phyloP scores from a whole-genome alignment of 176 grass and related monocot species.

The Chrysopogon serrulatus region DNA sequence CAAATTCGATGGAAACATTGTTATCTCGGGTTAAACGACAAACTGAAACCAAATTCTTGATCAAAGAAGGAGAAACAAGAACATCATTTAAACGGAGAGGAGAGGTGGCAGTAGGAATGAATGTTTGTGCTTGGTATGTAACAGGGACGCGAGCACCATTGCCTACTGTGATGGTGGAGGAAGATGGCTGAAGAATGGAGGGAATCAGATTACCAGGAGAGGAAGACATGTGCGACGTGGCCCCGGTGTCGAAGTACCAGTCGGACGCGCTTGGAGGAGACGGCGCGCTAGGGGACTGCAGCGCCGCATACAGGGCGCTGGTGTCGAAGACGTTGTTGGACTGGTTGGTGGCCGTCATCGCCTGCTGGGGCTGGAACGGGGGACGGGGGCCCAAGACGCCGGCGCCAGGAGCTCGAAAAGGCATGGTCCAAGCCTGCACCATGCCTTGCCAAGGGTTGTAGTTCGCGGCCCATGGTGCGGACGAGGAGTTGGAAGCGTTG shows the following conservation, averaged over 20 bases:
- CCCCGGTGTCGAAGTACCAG: background rate
- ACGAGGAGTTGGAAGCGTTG: too few species aligned
- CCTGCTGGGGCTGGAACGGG: background rate
- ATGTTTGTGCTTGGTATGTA: fast-evolving
- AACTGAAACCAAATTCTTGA: background rate
- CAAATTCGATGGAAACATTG: background rate
- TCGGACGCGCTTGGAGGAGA: background rate
- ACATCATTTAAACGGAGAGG: background rate
- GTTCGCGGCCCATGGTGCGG: too few species aligned
- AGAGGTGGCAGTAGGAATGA: background rate
- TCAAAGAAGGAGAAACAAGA: background rate
- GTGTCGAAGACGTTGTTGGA: too few species aligned
- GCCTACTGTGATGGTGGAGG: background rate
- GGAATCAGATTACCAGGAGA: background rate
- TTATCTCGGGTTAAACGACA: background rate
- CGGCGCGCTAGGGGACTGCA: background rate
- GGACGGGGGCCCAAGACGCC: background rate
- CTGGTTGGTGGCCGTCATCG: background rate
- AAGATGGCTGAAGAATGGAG: fast-evolving
- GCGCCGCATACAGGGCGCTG: fast-evolving
- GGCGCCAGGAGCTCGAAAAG: background rate
- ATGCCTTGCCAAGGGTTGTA: too few species aligned
- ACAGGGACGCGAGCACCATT: background rate
- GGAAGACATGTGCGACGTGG: background rate
- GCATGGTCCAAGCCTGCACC: background rate